These are phyloP conservation scores for Fallopia convolvulus DNA, from an alignment of 148 eudicot species.

Conservation along the genomic window DNA sequence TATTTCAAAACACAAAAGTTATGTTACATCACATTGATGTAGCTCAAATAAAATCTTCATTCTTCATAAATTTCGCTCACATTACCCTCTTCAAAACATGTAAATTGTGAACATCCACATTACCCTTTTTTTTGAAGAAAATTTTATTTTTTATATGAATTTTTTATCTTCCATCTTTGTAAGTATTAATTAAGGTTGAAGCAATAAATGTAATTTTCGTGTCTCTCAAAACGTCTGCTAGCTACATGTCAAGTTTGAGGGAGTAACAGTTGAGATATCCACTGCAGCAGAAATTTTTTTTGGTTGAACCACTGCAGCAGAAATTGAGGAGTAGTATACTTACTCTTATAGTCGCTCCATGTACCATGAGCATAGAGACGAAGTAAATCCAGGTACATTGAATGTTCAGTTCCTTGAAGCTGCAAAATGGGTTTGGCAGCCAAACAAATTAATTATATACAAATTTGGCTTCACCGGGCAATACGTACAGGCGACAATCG, in stretches of 20 bases:
- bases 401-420: conserved; percentile 80
- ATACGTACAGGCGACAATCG: neutral
- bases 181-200: neutral
- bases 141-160: neutral
- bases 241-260: neutral
- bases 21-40: neutral
- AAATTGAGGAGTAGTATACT: conserved; percentile 13
- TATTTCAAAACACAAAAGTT: neutral
- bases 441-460: conserved; percentile 1
- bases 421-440: conserved; percentile 28
- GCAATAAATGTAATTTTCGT: neutral
- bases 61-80: neutral
- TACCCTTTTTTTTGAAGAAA: neutral
- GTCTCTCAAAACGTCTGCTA: neutral
- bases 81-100: neutral
- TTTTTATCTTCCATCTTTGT: neutral
- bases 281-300: no score
- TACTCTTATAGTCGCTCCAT: conserved; percentile 96
- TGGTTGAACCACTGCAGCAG: no score
- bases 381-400: conserved; percentile 68
- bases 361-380: conserved; percentile 91
- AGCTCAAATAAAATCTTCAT: neutral
- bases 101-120: neutral
- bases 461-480: neutral
- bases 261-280: neutral